A percentile compares a stretch with the other conserved stretches of the same genome.
phyloP scores from a whole-genome alignment of 73 alveolate genomes.

The Chromera velia region DNA sequence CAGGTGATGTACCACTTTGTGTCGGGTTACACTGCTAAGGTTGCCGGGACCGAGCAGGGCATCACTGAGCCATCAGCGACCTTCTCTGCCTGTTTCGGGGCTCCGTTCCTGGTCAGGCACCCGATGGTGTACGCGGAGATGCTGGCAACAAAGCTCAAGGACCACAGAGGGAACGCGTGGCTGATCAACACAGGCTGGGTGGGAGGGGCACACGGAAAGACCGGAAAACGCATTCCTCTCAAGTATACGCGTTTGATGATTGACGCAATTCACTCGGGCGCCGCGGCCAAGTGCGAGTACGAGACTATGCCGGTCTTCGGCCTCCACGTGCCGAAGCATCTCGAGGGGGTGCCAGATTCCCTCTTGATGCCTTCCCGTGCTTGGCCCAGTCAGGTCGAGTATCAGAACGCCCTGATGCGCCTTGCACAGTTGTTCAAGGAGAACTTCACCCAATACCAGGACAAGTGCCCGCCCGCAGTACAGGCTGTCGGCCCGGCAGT shows the following conservation, averaged over 20 bases:
- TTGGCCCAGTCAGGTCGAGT: neutral
- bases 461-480: neutral
- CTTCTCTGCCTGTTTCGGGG: conserved; percentile 94
- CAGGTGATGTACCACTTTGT: conserved; percentile 85
- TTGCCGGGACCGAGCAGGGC: conserved; percentile 84
- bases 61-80: conserved; percentile 81
- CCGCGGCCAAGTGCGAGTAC: conserved; percentile 60
- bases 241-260: conserved; percentile 75
- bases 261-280: conserved; percentile 84
- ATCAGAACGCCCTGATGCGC: neutral
- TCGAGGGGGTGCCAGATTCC: neutral
- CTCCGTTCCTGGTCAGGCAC: conserved; percentile 86
- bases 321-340: neutral
- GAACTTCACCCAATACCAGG: neutral
- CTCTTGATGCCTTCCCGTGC: neutral
- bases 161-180: conserved; percentile 78
- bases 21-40: conserved; percentile 90
- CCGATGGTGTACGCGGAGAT: conserved; percentile 82
- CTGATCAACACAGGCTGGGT: conserved; percentile 92
- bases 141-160: conserved; percentile 69
- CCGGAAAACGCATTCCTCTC: conserved; percentile 84
- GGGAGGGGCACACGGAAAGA: conserved; percentile 84
- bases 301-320: conserved; percentile 3
- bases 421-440: neutral
- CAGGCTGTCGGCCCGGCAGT: too few species aligned